phyloP scores from a whole-genome alignment of 768 basidiomycete genomes.

The Leccinum uliginosum region DNA sequence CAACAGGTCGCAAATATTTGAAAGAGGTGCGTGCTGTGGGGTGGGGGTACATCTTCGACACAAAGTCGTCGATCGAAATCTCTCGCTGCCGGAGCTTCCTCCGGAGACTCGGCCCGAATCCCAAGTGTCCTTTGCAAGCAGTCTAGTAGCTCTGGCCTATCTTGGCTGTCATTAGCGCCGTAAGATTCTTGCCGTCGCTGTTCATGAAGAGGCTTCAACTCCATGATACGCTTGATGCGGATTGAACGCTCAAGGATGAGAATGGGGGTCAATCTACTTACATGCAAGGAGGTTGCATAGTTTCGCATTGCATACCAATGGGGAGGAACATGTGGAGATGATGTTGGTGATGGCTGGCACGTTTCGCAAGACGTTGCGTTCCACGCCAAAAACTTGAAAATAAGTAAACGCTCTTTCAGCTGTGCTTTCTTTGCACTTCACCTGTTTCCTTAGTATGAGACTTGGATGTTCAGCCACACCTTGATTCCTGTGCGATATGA shows the following conservation, averaged over 20 bases:
- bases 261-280: not conserved
- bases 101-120: constrained; percentile 34
- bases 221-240: not conserved
- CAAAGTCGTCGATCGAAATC: not conserved
- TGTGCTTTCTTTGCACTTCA: too few species aligned
- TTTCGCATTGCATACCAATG: not conserved
- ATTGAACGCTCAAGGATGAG: constrained; percentile 1
- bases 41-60: not conserved
- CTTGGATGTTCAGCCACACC: too few species aligned
- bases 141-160: constrained; percentile 40
- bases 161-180: constrained; percentile 31
- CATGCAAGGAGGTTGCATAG: not conserved
- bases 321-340: too few species aligned
- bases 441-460: too few species aligned
- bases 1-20: not conserved
- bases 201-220: constrained; percentile 7
- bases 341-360: too few species aligned
- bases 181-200: constrained; percentile 5
- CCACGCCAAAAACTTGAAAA: too few species aligned
- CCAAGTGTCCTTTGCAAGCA: constrained; percentile 37
- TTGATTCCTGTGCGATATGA: too few species aligned
- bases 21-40: not conserved
- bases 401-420: too few species aligned
- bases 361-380: too few species aligned
- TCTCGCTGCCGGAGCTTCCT: constrained; percentile 28